A percentile compares a stretch with the other conserved stretches of the same genome.
Evolutionary conservation across 2,329 filamentous ascomycete genomes (phyloP).

Genomic region (Dactylellina parvicollis): DNA sequence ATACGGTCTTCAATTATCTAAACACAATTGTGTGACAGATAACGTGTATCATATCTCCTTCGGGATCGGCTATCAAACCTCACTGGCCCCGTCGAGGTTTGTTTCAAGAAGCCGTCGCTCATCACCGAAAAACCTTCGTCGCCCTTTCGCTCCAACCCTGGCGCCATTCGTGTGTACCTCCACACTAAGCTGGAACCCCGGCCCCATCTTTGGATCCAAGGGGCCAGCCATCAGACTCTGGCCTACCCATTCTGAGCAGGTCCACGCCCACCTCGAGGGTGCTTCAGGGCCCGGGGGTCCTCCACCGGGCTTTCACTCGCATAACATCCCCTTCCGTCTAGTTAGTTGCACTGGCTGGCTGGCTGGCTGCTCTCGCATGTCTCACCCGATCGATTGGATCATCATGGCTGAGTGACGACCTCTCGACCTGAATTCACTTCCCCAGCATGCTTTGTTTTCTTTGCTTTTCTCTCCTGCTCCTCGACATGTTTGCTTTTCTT

Average conservation of each 20-base stretch:
- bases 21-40: conserved; percentile 10
- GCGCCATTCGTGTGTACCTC: conserved; percentile 50
- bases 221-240: neutral
- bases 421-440: conserved; percentile 50
- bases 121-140: conserved; percentile 43
- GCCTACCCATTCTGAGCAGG: conserved; percentile 44
- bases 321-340: conserved; percentile 42
- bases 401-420: conserved; percentile 53
- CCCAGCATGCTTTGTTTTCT: conserved; percentile 49
- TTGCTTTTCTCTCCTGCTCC: conserved; percentile 41
- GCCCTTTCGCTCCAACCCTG: conserved; percentile 18
- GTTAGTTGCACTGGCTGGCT: conserved; percentile 33
- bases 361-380: conserved; percentile 49
- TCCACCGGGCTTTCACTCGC: conserved; percentile 31
- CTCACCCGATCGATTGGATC: conserved; percentile 53
- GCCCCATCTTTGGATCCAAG: conserved; percentile 19
- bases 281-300: conserved; percentile 7
- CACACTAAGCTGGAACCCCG: conserved; percentile 43
- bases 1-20: conserved; percentile 2
- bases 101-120: conserved; percentile 33
- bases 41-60: conserved; percentile 12
- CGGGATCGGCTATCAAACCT: conserved; percentile 7
- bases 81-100: neutral
- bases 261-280: conserved; percentile 3
- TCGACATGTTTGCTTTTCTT: conserved; percentile 50